Base-by-base conservation (phyloP, 305 asterid species). In the Plantago lanceolata region DNA sequence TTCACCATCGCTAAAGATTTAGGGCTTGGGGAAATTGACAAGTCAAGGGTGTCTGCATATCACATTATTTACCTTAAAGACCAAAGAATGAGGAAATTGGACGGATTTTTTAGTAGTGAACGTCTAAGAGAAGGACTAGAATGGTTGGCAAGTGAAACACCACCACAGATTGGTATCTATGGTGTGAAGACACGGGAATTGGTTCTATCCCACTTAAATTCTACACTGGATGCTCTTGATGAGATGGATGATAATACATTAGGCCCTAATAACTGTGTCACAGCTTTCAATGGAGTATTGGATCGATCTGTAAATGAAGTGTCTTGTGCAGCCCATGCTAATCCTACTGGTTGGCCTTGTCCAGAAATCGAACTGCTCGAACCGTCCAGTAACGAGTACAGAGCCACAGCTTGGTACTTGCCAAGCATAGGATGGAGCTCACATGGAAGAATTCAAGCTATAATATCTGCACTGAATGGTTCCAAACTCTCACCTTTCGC, bases 301-400 rank as follows among this genome's bases (percentile, higher is more conserved):
- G 88, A 83, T 63, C 90, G 63, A 61, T 75, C 88, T 33, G 67
- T 79, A 63, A 60, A 68, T 62, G 89, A 84, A 54, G 77, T 90
- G 33, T 65, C 78, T 45, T 74, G 80, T 66, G 85, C 97, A 21
- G 89, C 84, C 55, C 68, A 64, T 49, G 87, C 85, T 65, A 88
- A 84, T 71, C 95, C 89, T 17, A 70, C 73, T 0, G 75, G 79
- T 57, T 93, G 99, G 97, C 99, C 99, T 48, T 87, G 97, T 74
- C 96, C 96, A 33, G 99, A 93, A 75, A 81, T 90, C 37, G 67
- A 66, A 49, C 67, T 83, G 64, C 86, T 93, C 19, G 81, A 83
- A 61, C 70, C 74, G 66, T 69, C 71, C 16, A 69, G 82, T 28
- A 64, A 76, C 5, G 96, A 84, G 80, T 63, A 69, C 74, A 72